Evolutionary conservation across 371 early-diverging fungal genomes (phyloP), one percentile per base, ranked within the genome.

Genomic region (Rhizomucor miehei): DNA sequence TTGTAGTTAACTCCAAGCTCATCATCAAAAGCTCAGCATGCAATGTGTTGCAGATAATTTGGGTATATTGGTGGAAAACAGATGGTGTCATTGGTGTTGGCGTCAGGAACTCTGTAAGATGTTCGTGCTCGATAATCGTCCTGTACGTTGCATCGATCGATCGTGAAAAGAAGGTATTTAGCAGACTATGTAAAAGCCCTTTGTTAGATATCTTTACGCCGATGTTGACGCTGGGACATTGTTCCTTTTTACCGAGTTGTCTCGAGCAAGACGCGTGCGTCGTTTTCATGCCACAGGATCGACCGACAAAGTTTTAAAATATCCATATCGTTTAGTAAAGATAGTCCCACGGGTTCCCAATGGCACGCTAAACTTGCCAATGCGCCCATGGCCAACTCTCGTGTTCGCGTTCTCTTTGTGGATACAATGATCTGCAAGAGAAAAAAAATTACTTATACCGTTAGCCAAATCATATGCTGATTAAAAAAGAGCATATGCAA

Each of bases 321-420:
- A 53, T 76, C 77, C 64, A 63, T 65, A 43, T 76, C 73, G 21
- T 68, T 50, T 35, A 44, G 44, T 34, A 65, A 51, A 1, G 66
- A 62, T 21, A 70, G 53, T 4, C 69, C 69, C 20, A 52, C 43
- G 34, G 29, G 34, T 11, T 67, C 66, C 67, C 70, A 70, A 48
- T 76, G 73, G 51, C 63, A 67, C 14, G 77, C 70, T 46, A 76
- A 51, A 37, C 70, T 76, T 0, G 77, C 77, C 12, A 76, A 45
- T 38, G 66, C 59, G 6, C 77, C 77, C 58, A 76, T 52, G 0
- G 69, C 65, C 36, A 76, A 19, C 47, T 76, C 77, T 54, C 73
- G 63, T 29, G 73, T 68, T 44, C 77, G 57, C 9, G 55, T 43
- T 46, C 77, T 53, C 40, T 45, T 29, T 14, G 73, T 76, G 2